Conservation (phyloP, 345 rosid genomes). For the Kernera saxatilis region DNA sequence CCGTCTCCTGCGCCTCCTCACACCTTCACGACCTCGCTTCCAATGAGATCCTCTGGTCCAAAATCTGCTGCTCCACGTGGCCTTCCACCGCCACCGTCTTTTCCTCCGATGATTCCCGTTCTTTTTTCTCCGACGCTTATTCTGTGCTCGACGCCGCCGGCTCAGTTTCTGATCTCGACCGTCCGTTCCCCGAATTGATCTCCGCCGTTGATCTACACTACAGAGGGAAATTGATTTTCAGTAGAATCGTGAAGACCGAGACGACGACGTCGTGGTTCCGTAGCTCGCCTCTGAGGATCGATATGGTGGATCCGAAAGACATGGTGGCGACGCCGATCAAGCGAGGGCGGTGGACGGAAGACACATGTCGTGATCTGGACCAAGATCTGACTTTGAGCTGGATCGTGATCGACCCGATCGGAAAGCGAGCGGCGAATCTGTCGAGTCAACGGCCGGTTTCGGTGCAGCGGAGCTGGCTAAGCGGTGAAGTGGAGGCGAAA, state of each 20-base stretch:
- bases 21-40: conserved; percentile 49
- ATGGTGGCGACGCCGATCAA: conserved; percentile 43
- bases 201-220: conserved; percentile 67
- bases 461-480: conserved; percentile 70
- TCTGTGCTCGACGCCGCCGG: conserved; percentile 3
- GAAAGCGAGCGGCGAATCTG: conserved; percentile 51
- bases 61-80: conserved; percentile 56
- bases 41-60: conserved; percentile 44
- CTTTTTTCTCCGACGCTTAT: conserved; percentile 65
- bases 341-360: conserved; percentile 33
- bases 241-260: conserved; percentile 54
- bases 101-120: conserved; percentile 50
- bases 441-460: conserved; percentile 63
- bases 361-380: conserved; percentile 34
- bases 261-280: conserved; percentile 58
- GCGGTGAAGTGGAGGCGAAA: conserved; percentile 58
- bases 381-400: conserved; percentile 56
- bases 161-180: conserved; percentile 6
- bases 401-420: conserved; percentile 57
- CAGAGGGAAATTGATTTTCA: conserved; percentile 38
- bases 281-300: conserved; percentile 67
- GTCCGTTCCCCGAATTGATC: conserved; percentile 38
- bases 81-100: conserved; percentile 63
- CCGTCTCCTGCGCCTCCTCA: conserved; percentile 50
- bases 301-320: conserved; percentile 61